Evolutionary conservation across 2,329 filamentous ascomycete species (phyloP), one percentile per base, ranked within the genome.

Genomic region (Hirsutella rhossiliensis): DNA sequence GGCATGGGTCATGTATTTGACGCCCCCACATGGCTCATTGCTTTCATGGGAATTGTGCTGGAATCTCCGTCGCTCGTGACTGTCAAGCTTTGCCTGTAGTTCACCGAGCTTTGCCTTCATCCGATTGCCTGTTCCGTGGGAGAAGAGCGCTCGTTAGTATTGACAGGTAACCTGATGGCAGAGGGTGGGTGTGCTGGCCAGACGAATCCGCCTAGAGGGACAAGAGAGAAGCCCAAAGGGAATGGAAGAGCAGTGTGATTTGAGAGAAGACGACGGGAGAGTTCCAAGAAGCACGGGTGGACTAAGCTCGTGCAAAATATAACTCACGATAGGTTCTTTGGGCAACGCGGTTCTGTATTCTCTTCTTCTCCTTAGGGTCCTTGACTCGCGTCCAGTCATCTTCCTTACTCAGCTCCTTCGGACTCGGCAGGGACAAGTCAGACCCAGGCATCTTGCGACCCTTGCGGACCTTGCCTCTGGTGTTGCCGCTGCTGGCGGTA

Each of bases 251-350:
- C 29, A 30, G 13, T 8, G 29, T 30, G 8, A 30, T 13, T 30
- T 30, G 29, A n/a, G n/a, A n/a, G n/a, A n/a, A n/a, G n/a, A n/a
- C n/a, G 32, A 34, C 32, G 13, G 32, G 17, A 15, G 32, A 15
- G 15, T n/a, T 30, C 29, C 29, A 13, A 30, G 8, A 30, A 7
- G 29, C 13, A 13, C 13, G 7, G 29, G 7, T 7, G 29, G 13
- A 7, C 8, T 13, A 30, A 30, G 13, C 8, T 13, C 7, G 7
- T 30, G 29, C 29, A 8, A 8, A 13, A 30, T 8, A 8, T 18
- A 15, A 50, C 56, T 50, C 49, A 62, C 59, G 57, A 38, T 62
- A 62, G 29, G 56, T 55, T 38, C 57, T 49, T 40, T 60, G 57
- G 1, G 57, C 57, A 9, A 60, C 56, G 12, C 57, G 45, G 41